Conservation (phyloP, 2,329 filamentous ascomycete genomes). For the Blumeria hordei region DNA sequence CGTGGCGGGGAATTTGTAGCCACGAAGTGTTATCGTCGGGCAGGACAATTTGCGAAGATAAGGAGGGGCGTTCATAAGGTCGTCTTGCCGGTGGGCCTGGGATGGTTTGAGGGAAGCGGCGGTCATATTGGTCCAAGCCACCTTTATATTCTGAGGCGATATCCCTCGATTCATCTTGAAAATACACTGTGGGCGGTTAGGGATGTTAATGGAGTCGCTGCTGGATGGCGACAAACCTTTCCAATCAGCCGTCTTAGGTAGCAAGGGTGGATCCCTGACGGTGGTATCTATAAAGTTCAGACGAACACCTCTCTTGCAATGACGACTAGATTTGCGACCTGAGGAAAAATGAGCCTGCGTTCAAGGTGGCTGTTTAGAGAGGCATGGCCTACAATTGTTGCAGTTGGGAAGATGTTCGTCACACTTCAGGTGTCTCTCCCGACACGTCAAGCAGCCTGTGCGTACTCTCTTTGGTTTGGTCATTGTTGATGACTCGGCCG, state of each 20-base stretch:
- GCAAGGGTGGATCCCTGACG: constrained; percentile 38
- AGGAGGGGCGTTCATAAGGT: background rate
- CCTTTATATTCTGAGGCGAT: constrained; percentile 81
- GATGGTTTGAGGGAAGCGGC: background rate
- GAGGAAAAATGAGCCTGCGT: background rate
- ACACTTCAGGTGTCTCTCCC: constrained; percentile 76
- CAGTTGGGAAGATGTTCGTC: constrained; percentile 37
- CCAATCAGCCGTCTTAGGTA: constrained; percentile 40
- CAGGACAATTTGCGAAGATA: background rate
- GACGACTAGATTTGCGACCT: constrained; percentile 65
- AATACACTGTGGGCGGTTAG: constrained; percentile 30
- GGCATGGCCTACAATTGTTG: background rate
- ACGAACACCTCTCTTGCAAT: constrained; percentile 66
- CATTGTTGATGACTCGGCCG: constrained; percentile 6
- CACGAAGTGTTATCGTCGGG: background rate
- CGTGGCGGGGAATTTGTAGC: background rate
- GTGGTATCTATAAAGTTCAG: constrained; percentile 82
- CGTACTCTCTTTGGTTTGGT: constrained; percentile 62
- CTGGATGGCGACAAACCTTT: constrained; percentile 19
- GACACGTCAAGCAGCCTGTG: constrained; percentile 75
- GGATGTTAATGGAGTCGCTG: background rate
- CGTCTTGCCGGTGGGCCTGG: background rate
- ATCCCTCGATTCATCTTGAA: constrained; percentile 68
- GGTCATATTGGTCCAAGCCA: constrained; percentile 43
- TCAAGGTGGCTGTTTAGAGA: constrained; percentile 17